Evolutionary conservation across 2,329 filamentous ascomycete species (phyloP).

Genomic region (Colletotrichum sp.): DNA sequence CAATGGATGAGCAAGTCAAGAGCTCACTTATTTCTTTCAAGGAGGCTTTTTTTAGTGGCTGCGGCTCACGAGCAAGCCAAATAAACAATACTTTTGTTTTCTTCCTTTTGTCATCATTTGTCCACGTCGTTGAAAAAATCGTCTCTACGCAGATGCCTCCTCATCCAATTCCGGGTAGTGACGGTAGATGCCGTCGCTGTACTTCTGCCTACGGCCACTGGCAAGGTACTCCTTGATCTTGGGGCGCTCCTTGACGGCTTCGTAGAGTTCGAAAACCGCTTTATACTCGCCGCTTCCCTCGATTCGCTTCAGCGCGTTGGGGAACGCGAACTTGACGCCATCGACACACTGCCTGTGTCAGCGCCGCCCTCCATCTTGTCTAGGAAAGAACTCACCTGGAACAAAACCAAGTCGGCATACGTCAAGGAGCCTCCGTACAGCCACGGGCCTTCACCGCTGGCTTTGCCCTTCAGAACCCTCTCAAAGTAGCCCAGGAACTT

Average conservation of each 20-base stretch:
- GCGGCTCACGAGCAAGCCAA: background rate
- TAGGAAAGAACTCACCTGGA: conserved; percentile 69
- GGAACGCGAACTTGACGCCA: conserved; percentile 71
- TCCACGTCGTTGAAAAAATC: background rate
- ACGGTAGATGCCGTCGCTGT: conserved; percentile 71
- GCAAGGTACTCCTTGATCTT: conserved; percentile 72
- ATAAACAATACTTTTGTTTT: background rate
- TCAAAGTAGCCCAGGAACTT: conserved; percentile 78
- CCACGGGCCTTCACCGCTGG: conserved; percentile 64
- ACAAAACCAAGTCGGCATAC: conserved; percentile 76
- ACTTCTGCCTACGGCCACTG: conserved; percentile 67
- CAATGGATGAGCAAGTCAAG: background rate
- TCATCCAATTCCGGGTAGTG: conserved; percentile 76
- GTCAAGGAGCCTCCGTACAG: conserved; percentile 69
- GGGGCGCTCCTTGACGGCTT: conserved; percentile 64
- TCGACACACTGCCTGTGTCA: conserved; percentile 50
- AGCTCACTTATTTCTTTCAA: background rate
- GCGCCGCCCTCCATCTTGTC: background rate
- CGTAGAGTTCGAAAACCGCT: conserved; percentile 68
- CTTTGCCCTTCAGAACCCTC: conserved; percentile 63
- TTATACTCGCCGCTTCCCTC: conserved; percentile 62
- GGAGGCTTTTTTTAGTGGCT: background rate
- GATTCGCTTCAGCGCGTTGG: conserved; percentile 63
- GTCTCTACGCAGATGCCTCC: conserved; percentile 12
- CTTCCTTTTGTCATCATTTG: background rate